A percentile compares a stretch with the other conserved stretches of the same genome.
Conservation (phyloP, 1,139 yeast genomes). For the Suhomyces yuchorum region DNA sequence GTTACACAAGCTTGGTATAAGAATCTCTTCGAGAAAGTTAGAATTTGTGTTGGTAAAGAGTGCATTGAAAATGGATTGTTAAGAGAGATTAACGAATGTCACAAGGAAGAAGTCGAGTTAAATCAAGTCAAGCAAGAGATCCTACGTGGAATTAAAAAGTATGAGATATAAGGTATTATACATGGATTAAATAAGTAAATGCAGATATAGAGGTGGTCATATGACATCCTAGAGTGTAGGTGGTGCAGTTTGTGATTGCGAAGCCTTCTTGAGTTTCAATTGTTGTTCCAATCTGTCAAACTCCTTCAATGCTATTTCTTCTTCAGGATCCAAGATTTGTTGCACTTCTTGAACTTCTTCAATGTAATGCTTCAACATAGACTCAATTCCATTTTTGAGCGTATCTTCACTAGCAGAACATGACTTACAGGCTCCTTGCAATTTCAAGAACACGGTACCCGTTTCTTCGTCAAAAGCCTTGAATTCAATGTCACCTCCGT, state of each 20-base stretch:
- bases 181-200: slow-evolving; percentile 11
- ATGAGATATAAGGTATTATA: slow-evolving; percentile 8
- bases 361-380: slow-evolving; percentile 81
- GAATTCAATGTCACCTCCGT: slow-evolving; percentile 80
- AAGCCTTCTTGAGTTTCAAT: slow-evolving; percentile 23
- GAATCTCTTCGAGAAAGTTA: slow-evolving; percentile 36
- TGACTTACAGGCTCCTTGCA: slow-evolving; percentile 82
- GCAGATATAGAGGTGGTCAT: slow-evolving; percentile 1
- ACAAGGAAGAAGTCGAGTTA: slow-evolving; percentile 25
- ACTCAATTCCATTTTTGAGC: slow-evolving; percentile 76
- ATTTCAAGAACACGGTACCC: slow-evolving; percentile 71
- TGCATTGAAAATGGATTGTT: slow-evolving; percentile 45
- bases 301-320: slow-evolving; percentile 60
- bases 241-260: slow-evolving; percentile 25
- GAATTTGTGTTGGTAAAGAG: slow-evolving; percentile 38
- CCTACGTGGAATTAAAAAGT: slow-evolving; percentile 15
- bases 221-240: slow-evolving; percentile 30
- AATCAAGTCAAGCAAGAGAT: slow-evolving; percentile 23
- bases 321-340: slow-evolving; percentile 58
- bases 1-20: slow-evolving; percentile 34
- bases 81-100: slow-evolving; percentile 33
- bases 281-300: slow-evolving; percentile 66
- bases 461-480: slow-evolving; percentile 67
- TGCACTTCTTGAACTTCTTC: slow-evolving; percentile 79
- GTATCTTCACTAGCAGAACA: slow-evolving; percentile 80